These are phyloP conservation scores for Penicillium odoratum DNA, from an alignment of 495 filamentous ascomycete species.

Conservation along the genomic window DNA sequence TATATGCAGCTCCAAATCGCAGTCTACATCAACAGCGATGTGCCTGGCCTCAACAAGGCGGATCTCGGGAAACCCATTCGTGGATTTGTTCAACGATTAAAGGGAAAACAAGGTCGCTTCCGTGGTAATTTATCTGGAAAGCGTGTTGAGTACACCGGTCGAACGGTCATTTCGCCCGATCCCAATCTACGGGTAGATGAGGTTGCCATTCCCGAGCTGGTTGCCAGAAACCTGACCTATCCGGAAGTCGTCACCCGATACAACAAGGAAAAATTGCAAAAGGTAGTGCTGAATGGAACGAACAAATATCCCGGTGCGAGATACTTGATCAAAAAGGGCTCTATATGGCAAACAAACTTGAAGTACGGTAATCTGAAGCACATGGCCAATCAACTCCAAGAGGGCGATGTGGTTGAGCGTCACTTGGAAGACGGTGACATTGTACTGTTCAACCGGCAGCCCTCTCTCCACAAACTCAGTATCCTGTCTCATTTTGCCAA, in stretches of 20 bases:
- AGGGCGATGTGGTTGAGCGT: constrained; percentile 88
- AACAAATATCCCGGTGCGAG: constrained; percentile 86
- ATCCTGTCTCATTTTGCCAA: constrained; percentile 94
- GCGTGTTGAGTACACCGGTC: constrained; percentile 96
- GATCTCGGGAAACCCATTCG: constrained; percentile 78
- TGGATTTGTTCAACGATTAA: constrained; percentile 91
- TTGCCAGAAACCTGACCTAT: constrained; percentile 93
- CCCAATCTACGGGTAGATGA: constrained; percentile 92
- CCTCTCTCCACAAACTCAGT: constrained; percentile 95
- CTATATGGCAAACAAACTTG: constrained; percentile 67
- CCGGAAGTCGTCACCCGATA: constrained; percentile 80
- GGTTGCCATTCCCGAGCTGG: constrained; percentile 84
- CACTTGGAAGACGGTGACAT: constrained; percentile 96
- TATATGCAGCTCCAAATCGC: constrained; percentile 92
- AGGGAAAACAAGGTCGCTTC: constrained; percentile 97
- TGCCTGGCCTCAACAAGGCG: constrained; percentile 80
- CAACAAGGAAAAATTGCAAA: constrained; percentile 78
- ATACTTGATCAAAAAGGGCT: constrained; percentile 70
- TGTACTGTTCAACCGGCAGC: constrained; percentile 97
- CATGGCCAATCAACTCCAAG: constrained; percentile 67
- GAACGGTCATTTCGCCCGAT: constrained; percentile 96
- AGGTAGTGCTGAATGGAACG: constrained; percentile 69
- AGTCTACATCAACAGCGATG: constrained; percentile 96
- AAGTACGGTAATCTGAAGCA: constrained; percentile 68
- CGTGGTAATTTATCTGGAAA: constrained; percentile 96